Evolutionary conservation across 1,284 basidiomycete genomes (phyloP), one percentile per base, ranked within the genome.

Genomic region (Sporisorium iseilematis-ciliati): DNA sequence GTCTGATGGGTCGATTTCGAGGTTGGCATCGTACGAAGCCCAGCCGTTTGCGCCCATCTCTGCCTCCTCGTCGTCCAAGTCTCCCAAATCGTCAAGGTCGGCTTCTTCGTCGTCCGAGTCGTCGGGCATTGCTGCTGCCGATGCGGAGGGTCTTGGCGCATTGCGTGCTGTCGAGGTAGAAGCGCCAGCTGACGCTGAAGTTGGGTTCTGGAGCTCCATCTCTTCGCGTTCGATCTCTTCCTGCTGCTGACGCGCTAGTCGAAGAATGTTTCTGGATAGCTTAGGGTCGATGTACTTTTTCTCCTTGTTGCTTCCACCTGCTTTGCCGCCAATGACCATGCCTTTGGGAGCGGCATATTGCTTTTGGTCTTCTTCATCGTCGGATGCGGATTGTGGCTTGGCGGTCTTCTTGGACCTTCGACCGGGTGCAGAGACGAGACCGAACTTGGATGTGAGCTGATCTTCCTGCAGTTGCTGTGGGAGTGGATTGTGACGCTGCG

Each of bases 161-260:
- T 84, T 87, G 81, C 41, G 86, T 11, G 48, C 26, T 7, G 41
- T 51, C 45, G 54, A 54, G n/a, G 59, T 54, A 42, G 66, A 46
- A 21, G 69, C 55, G 8, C 58, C 65, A 2, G 58, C 71, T 7
- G 61, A 25, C 7, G 48, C 29, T 11, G 60, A 33, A 6, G 56
- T 40, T 26, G 23, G 79, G 52, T 61, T 74, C 63, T 43, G 78
- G 11, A 71, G 63, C 63, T 75, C 74, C 29, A 75, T 70, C 45
- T 84, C 82, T 56, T 86, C 85, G 6, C 75, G 63, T 43, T 86
- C 85, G 35, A 87, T 77, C 85, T 99, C 97, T 82, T 94, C 91
- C 86, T 98, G 95, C 86, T 99, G 97, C 79, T 93, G 92, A 80
- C 91, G 89, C 12, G 96, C 96, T 61, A 99, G 90, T 82, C 95